Conservation (phyloP, 2,329 filamentous ascomycete genomes). For the Aspergillus viridinutans region DNA sequence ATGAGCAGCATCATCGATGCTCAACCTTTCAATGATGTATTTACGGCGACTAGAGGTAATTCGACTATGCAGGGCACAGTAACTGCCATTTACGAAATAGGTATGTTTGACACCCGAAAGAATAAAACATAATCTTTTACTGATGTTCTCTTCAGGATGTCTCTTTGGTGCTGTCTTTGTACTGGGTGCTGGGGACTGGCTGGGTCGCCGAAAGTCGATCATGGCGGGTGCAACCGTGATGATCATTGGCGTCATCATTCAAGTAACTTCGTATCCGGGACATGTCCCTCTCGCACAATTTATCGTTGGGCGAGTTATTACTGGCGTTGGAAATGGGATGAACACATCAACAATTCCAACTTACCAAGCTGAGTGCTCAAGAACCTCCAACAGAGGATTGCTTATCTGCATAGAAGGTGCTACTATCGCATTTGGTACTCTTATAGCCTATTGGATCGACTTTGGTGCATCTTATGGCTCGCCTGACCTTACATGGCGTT, state of each 20-base stretch:
- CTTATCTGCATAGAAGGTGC: conserved; percentile 58
- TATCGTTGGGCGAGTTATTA: conserved; percentile 50
- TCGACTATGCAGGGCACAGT: conserved; percentile 35
- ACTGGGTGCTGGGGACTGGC: conserved; percentile 31
- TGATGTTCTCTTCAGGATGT: conserved; percentile 21
- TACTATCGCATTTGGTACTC: conserved; percentile 48
- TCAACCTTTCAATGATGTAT: conserved; percentile 28
- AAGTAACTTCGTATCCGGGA: conserved; percentile 28
- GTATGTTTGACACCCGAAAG: conserved; percentile 3
- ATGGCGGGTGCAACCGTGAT: conserved; percentile 55
- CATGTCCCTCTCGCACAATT: conserved; percentile 46
- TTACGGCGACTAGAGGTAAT: conserved; percentile 33
- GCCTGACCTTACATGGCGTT: conserved; percentile 44
- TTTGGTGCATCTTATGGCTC: conserved; percentile 41
- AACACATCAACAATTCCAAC: conserved; percentile 54
- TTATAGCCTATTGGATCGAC: conserved; percentile 52
- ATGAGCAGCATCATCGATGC: conserved; percentile 38
- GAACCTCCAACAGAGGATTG: conserved; percentile 55
- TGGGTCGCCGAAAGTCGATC: conserved; percentile 44
- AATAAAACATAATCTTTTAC: too few relatives aligned
- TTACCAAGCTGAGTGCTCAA: conserved; percentile 52
- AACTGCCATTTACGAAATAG: conserved; percentile 31
- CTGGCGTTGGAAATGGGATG: conserved; percentile 54
- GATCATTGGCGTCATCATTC: conserved; percentile 39
- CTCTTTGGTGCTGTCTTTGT: conserved; percentile 36